phyloP scores from a whole-genome alignment of 2,329 filamentous ascomycete genomes.

The Setomelanomma holmii region DNA sequence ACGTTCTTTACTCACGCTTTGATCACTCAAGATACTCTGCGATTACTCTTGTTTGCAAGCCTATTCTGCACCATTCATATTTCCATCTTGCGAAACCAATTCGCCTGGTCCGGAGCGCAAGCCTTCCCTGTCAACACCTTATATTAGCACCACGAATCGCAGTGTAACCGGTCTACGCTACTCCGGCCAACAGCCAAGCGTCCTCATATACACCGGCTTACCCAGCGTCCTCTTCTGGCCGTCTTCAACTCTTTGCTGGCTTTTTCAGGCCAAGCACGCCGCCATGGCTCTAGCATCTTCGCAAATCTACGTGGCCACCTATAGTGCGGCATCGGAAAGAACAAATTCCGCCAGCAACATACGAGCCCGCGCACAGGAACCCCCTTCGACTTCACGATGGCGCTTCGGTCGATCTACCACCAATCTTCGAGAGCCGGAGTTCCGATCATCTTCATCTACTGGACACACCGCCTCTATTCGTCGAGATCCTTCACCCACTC shows the following conservation, averaged over 20 bases:
- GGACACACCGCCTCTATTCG: slow-evolving; percentile 3
- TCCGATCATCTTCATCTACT: slow-evolving; percentile 12
- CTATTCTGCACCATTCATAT: not conserved
- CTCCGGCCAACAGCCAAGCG: not conserved
- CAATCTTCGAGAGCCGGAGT: slow-evolving; percentile 33
- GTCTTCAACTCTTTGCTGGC: slow-evolving; percentile 7
- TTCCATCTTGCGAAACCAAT: not conserved
- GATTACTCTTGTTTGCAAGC: not conserved
- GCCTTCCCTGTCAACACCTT: slow-evolving; percentile 16
- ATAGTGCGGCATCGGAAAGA: slow-evolving; percentile 35
- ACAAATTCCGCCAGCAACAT: slow-evolving; percentile 23
- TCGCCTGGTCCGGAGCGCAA: slow-evolving; percentile 9
- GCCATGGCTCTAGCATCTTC: slow-evolving; percentile 22
- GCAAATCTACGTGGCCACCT: slow-evolving; percentile 20
- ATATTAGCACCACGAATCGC: slow-evolving; percentile 8
- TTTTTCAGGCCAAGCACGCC: slow-evolving; percentile 9
- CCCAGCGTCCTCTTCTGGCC: slow-evolving; percentile 3
- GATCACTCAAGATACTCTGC: slow-evolving; percentile 18
- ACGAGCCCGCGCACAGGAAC: slow-evolving; percentile 31
- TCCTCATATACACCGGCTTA: slow-evolving; percentile 8
- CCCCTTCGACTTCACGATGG: slow-evolving; percentile 43
- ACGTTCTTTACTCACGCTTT: slow-evolving; percentile 20
- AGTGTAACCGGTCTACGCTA: slow-evolving; percentile 15
- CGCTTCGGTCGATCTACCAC: slow-evolving; percentile 43
- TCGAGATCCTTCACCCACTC: slow-evolving; percentile 11